Conservation (phyloP, 306 rosid species). For the Adenanthera pavonina region DNA sequence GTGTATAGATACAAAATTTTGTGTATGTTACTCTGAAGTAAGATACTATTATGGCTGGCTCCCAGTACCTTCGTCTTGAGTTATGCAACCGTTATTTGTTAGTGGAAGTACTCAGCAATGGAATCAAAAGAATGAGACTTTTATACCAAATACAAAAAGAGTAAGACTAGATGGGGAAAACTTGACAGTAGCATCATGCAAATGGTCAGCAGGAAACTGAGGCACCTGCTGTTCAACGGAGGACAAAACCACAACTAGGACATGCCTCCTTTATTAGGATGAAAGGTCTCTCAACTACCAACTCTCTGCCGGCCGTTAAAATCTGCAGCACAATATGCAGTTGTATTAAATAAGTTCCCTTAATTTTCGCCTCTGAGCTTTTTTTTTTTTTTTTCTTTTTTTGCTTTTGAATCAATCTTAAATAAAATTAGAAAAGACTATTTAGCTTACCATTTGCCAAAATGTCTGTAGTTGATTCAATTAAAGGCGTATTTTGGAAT, state of each 20-base stretch:
- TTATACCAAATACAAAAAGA: neutral
- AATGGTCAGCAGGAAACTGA: conserved; percentile 15
- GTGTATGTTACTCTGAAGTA: neutral
- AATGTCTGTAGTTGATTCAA: conserved; percentile 56
- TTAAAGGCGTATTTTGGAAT: conserved; percentile 39
- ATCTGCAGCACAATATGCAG: conserved; percentile 46
- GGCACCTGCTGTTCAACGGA: conserved; percentile 12
- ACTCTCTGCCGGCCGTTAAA: conserved; percentile 1
- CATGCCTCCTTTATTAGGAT: conserved; percentile 28
- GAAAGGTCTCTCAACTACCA: conserved; percentile 25
- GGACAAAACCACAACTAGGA: conserved; percentile 26
- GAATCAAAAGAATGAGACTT: conserved; percentile 10
- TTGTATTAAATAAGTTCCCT: conserved; percentile 28
- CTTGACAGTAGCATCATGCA: conserved; percentile 5
- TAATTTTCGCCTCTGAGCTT: conserved; percentile 3
- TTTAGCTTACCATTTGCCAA: conserved; percentile 49
- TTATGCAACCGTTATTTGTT: neutral
- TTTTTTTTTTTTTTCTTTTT: neutral
- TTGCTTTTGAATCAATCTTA: neutral
- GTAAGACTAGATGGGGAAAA: neutral
- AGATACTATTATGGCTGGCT: neutral
- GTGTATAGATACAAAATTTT: neutral
- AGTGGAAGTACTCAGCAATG: conserved; percentile 7
- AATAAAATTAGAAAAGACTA: conserved; percentile 26
- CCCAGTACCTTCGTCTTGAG: neutral